A percentile compares a stretch with the other conserved stretches of the same genome.
These are phyloP conservation scores for Yarrowia phangngaensis DNA, from an alignment of 805 yeast genomes.

Conservation along the genomic window DNA sequence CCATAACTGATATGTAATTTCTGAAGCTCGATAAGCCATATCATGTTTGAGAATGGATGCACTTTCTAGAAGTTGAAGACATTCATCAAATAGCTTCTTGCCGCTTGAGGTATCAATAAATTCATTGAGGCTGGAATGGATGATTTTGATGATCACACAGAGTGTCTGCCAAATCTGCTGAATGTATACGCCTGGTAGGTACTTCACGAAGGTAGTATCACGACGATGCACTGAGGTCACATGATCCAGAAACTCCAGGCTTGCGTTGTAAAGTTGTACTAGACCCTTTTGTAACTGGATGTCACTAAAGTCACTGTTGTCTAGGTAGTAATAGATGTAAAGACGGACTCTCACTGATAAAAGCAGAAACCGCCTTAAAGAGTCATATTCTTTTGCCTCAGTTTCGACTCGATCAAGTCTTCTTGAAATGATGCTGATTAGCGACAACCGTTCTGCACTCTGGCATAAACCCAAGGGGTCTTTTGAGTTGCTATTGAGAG, in stretches of 20 bases:
- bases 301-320: slow-evolving; percentile 42
- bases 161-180: slow-evolving; percentile 90
- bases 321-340: slow-evolving; percentile 76
- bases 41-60: slow-evolving; percentile 90
- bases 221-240: slow-evolving; percentile 48
- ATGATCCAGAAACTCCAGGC: slow-evolving; percentile 66
- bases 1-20: slow-evolving; percentile 94
- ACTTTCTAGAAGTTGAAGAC: slow-evolving; percentile 51
- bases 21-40: slow-evolving; percentile 86
- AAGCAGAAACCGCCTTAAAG: slow-evolving; percentile 63
- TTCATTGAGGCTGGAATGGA: slow-evolving; percentile 67
- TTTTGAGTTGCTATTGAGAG: slow-evolving; percentile 65
- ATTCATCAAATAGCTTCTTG: slow-evolving; percentile 47
- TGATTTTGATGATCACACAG: slow-evolving; percentile 71
- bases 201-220: slow-evolving; percentile 53
- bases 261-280: slow-evolving; percentile 74
- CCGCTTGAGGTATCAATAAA: slow-evolving; percentile 70
- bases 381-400: slow-evolving; percentile 49
- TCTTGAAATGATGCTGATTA: slow-evolving; percentile 62
- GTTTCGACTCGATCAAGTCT: slow-evolving; percentile 63
- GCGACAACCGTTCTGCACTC: slow-evolving; percentile 67
- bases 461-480: slow-evolving; percentile 65
- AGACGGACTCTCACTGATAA: slow-evolving; percentile 77
- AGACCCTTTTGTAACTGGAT: slow-evolving; percentile 70
- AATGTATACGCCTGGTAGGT: slow-evolving; percentile 73